Percentiles rank a stretch among this genome's conserved stretches.
Evolutionary conservation across 2,329 filamentous ascomycete species (phyloP).

Genomic region (Verticillium isaacii): DNA sequence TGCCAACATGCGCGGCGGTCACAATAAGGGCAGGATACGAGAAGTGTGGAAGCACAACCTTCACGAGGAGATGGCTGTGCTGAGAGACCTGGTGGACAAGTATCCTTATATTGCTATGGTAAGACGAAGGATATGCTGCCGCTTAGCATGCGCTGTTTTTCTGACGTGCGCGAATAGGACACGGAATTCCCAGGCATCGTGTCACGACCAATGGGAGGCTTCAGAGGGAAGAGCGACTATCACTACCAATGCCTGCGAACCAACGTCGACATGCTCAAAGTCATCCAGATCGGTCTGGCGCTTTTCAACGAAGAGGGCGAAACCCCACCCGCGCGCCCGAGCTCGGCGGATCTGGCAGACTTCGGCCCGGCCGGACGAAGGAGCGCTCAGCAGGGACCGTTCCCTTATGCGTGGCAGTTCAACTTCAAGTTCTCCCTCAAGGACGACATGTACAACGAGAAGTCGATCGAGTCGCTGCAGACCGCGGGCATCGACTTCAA

Average conservation of each 20-base stretch:
- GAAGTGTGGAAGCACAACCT: conserved; percentile 96
- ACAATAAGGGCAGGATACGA: conserved; percentile 79
- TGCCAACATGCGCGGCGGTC: conserved; percentile 38
- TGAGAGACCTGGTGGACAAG: conserved; percentile 79
- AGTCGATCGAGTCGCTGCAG: conserved; percentile 86
- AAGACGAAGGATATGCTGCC: conserved; percentile 26
- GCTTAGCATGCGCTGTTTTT: neutral
- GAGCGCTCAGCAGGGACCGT: conserved; percentile 40
- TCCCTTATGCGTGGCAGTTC: conserved; percentile 96
- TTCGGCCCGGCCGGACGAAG: conserved; percentile 32
- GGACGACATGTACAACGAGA: conserved; percentile 96
- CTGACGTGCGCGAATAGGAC: conserved; percentile 54
- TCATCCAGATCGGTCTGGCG: conserved; percentile 94
- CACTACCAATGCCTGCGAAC: conserved; percentile 97
- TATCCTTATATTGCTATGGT: conserved; percentile 99
- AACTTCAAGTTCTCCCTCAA: conserved; percentile 96
- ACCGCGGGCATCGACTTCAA: conserved; percentile 91
- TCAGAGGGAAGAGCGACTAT: conserved; percentile 93
- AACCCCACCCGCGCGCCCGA: conserved; percentile 67
- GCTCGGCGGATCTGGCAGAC: conserved; percentile 36
- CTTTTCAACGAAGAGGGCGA: conserved; percentile 90
- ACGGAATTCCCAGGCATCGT: conserved; percentile 99
- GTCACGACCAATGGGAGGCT: conserved; percentile 88
- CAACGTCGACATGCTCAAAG: conserved; percentile 95
- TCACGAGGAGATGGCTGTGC: conserved; percentile 79